Evolutionary conservation across 2,329 filamentous ascomycete genomes (phyloP).

Genomic region (Botrytis elliptica): DNA sequence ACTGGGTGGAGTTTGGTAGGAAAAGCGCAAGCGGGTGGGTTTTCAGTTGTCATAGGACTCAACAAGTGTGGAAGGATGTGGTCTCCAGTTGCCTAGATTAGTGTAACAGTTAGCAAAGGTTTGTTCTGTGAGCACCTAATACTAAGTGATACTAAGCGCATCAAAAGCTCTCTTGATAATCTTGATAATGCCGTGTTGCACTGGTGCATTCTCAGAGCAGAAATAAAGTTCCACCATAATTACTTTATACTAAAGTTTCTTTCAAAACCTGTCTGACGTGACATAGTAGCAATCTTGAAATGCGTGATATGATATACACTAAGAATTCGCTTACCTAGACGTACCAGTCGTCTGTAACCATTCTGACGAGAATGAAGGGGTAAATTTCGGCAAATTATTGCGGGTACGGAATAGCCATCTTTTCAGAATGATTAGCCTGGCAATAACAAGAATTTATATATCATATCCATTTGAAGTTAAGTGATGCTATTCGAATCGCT

Average conservation of each 20-base stretch:
- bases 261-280: neutral
- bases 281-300: neutral
- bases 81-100: neutral
- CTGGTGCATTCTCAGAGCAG: neutral
- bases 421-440: neutral
- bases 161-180: neutral
- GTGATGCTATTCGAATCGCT: neutral
- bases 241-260: neutral
- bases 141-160: neutral
- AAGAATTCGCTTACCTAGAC: neutral
- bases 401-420: neutral
- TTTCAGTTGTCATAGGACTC: neutral
- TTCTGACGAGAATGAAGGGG: neutral
- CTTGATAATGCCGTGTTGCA: neutral
- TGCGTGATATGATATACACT: neutral
- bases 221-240: neutral
- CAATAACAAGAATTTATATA: neutral
- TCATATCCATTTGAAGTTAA: neutral
- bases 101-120: neutral
- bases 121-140: neutral
- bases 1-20: neutral
- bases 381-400: neutral
- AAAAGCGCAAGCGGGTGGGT: neutral
- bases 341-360: neutral
- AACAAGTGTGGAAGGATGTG: neutral